phyloP scores from a whole-genome alignment of 345 rosid species.

The Excoecaria cochinchinensis region DNA sequence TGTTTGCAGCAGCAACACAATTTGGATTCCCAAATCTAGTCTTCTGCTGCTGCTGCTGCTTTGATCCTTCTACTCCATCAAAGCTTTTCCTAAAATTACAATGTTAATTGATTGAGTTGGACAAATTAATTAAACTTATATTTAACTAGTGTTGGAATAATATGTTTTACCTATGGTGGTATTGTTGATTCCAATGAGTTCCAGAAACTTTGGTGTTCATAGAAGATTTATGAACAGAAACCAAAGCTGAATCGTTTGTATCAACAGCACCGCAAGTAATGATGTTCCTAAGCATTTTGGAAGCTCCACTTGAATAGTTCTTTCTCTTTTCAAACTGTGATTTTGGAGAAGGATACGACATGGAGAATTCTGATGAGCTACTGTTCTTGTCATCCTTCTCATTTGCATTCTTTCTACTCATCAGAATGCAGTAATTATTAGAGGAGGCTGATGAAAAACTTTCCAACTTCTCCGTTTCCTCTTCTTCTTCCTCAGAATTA shows the following conservation, averaged over 20 bases:
- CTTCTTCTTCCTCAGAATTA: not conserved
- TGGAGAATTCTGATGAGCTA: slow-evolving; percentile 25
- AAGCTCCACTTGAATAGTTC: slow-evolving; percentile 40
- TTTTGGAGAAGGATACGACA: slow-evolving; percentile 13
- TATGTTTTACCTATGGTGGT: not conserved
- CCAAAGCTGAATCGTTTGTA: slow-evolving; percentile 47
- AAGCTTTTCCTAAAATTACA: slow-evolving; percentile 37
- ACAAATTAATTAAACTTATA: too few relatives aligned
- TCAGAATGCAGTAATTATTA: not conserved
- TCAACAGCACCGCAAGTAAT: slow-evolving; percentile 52
- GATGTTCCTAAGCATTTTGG: slow-evolving; percentile 45
- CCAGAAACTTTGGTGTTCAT: slow-evolving; percentile 18
- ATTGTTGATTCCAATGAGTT: slow-evolving; percentile 40
- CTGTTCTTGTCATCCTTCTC: not conserved
- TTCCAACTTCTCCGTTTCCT: slow-evolving; percentile 5
- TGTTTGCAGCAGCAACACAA: slow-evolving; percentile 31
- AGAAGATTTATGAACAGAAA: slow-evolving; percentile 28
- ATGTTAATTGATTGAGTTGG: not conserved
- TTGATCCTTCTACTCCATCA: slow-evolving; percentile 31
- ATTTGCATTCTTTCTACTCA: slow-evolving; percentile 9
- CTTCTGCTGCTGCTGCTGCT: slow-evolving; percentile 31
- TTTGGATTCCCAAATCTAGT: slow-evolving; percentile 29
- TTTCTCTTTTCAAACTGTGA: slow-evolving; percentile 32
- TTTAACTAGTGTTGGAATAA: not conserved
- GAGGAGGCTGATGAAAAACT: not conserved